Percentiles rank a stretch among this genome's conserved stretches.
phyloP scores from a whole-genome alignment of 2,329 filamentous ascomycete genomes.

The Zasmidium cellare region DNA sequence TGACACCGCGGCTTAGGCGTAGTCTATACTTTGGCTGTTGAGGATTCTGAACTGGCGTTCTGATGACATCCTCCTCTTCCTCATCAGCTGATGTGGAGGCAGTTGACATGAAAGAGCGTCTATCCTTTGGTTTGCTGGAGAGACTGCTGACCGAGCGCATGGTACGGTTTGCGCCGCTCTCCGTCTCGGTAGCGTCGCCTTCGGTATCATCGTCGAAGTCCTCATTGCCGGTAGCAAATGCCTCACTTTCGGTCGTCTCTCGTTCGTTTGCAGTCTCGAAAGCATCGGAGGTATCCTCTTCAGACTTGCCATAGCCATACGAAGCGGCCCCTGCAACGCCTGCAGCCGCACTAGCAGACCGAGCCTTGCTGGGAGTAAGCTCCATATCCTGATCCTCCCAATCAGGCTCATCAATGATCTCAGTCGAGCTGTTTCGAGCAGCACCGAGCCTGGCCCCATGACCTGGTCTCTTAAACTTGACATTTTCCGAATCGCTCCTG shows the following conservation, averaged over 20 bases:
- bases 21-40: conserved; percentile 71
- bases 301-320: conserved; percentile 49
- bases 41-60: conserved; percentile 64
- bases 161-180: conserved; percentile 47
- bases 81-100: conserved; percentile 84
- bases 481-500: conserved; percentile 57
- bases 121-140: conserved; percentile 54
- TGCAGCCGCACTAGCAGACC: conserved; percentile 23
- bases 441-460: conserved; percentile 74
- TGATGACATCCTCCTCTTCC: conserved; percentile 55
- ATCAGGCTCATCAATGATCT: conserved; percentile 76
- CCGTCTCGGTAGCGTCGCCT: conserved; percentile 84
- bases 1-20: conserved; percentile 62
- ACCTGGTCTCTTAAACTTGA: conserved; percentile 76
- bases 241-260: conserved; percentile 73
- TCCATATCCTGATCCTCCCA: conserved; percentile 82
- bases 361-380: conserved; percentile 55
- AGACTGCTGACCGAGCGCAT: conserved; percentile 16
- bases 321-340: conserved; percentile 64
- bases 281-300: conserved; percentile 60
- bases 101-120: conserved; percentile 77
- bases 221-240: conserved; percentile 92
- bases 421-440: conserved; percentile 70
- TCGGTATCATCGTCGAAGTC: conserved; percentile 64
- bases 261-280: conserved; percentile 79